Percentiles rank a stretch among this genome's conserved stretches.
Conservation (phyloP, 2,329 filamentous ascomycete genomes). For the Neonectria coccinea region DNA sequence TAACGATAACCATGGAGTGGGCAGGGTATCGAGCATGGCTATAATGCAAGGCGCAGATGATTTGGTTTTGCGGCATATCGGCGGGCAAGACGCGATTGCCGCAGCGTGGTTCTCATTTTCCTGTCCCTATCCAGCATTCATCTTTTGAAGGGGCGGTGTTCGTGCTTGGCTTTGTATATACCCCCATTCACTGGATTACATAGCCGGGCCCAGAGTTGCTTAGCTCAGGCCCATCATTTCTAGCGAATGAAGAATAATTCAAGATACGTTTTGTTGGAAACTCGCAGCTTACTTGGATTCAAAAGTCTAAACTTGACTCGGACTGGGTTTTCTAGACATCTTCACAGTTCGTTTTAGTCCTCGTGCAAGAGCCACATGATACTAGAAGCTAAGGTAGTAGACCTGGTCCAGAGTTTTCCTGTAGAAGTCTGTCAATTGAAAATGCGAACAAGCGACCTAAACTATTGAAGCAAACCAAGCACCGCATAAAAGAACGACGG, state of each 20-base stretch:
- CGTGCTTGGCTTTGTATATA: constrained; percentile 40
- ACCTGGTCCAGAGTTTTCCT: not conserved
- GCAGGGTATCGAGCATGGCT: constrained; percentile 1
- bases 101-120: constrained; percentile 17
- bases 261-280: not conserved
- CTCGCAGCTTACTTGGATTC: not conserved
- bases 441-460: not conserved
- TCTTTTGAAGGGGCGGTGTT: constrained; percentile 22
- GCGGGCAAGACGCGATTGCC: not conserved
- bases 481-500: not conserved
- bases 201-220: constrained; percentile 9
- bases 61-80: constrained; percentile 6
- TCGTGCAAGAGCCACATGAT: too few relatives aligned
- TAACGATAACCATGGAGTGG: constrained; percentile 19
- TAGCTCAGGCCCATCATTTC: not conserved
- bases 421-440: not conserved
- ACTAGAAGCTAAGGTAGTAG: too few relatives aligned
- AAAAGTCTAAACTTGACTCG: not conserved
- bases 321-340: not conserved
- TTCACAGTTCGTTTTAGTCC: too few relatives aligned
- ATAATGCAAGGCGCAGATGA: constrained; percentile 24
- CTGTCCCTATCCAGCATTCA: constrained; percentile 20
- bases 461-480: not conserved
- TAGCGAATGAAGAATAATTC: constrained; percentile 4
- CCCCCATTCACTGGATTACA: constrained; percentile 29